Percentiles rank a stretch among this genome's conserved stretches.
phyloP scores from a whole-genome alignment of 768 basidiomycete species.

The Calvatia gigantea region DNA sequence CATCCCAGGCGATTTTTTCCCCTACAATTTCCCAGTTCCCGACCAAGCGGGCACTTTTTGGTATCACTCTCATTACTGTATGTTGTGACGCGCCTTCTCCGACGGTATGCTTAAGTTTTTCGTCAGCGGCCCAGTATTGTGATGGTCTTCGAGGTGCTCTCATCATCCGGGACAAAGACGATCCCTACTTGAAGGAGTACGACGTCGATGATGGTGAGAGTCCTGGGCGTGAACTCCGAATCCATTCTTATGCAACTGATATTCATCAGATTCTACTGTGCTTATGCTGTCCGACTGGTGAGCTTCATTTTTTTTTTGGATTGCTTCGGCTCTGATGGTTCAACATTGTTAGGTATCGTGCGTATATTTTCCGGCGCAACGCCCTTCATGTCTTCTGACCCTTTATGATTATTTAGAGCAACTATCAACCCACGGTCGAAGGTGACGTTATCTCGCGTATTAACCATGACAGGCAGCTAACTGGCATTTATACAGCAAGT shows the following conservation, averaged over 20 bases:
- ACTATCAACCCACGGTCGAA: not conserved
- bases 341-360: conserved; percentile 9
- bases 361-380: not conserved
- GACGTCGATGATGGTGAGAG: conserved; percentile 43
- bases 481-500: conserved; percentile 5
- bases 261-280: conserved; percentile 31
- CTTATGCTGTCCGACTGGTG: conserved; percentile 21
- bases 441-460: conserved; percentile 10
- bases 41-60: conserved; percentile 44
- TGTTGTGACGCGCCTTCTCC: not conserved
- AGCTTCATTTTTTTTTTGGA: conserved; percentile 7
- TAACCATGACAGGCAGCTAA: conserved; percentile 43
- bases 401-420: not conserved
- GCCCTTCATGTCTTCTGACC: not conserved
- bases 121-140: conserved; percentile 41
- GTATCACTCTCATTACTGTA: conserved; percentile 30
- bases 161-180: conserved; percentile 34
- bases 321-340: not conserved
- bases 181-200: conserved; percentile 27
- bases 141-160: conserved; percentile 43
- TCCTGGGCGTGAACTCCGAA: conserved; percentile 29
- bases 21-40: conserved; percentile 32
- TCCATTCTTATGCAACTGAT: not conserved
- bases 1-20: conserved; percentile 31
- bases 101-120: not conserved